These are phyloP conservation scores for Lepiota brunneoincarnata DNA, from an alignment of 768 basidiomycete genomes.

Conservation along the genomic window DNA sequence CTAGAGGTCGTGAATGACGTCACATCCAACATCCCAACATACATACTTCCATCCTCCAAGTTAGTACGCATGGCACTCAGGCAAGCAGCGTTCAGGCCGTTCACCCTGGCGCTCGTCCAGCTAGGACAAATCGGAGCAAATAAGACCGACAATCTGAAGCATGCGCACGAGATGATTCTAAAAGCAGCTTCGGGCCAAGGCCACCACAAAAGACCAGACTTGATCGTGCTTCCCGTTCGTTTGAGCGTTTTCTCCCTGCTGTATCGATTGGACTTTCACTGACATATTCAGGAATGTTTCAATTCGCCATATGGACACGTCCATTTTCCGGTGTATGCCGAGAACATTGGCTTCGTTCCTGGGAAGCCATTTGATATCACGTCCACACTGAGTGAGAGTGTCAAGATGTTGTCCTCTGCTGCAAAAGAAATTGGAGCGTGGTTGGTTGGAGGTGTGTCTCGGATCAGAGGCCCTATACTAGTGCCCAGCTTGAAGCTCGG, in stretches of 20 bases:
- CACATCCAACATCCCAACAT: too few species aligned
- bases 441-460: conserved; percentile 82
- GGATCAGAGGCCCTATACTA: neutral
- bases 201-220: conserved; percentile 62
- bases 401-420: conserved; percentile 75
- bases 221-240: conserved; percentile 83
- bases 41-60: too few species aligned
- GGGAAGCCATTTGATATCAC: conserved; percentile 57
- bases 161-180: conserved; percentile 79
- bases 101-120: conserved; percentile 88
- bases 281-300: conserved; percentile 69
- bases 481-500: neutral
- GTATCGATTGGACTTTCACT: neutral
- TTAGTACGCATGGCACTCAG: conserved; percentile 1
- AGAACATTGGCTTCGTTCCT: conserved; percentile 63
- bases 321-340: conserved; percentile 83
- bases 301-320: conserved; percentile 81
- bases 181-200: conserved; percentile 50
- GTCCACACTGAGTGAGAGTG: conserved; percentile 64
- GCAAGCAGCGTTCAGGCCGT: conserved; percentile 50
- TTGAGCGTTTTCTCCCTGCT: neutral
- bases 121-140: conserved; percentile 70
- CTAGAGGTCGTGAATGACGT: too few species aligned
- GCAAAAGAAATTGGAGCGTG: conserved; percentile 80
- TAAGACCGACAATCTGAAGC: conserved; percentile 77